Evolutionary conservation across 2,329 filamentous ascomycete species (phyloP).

Genomic region (Beauveria medogensis): DNA sequence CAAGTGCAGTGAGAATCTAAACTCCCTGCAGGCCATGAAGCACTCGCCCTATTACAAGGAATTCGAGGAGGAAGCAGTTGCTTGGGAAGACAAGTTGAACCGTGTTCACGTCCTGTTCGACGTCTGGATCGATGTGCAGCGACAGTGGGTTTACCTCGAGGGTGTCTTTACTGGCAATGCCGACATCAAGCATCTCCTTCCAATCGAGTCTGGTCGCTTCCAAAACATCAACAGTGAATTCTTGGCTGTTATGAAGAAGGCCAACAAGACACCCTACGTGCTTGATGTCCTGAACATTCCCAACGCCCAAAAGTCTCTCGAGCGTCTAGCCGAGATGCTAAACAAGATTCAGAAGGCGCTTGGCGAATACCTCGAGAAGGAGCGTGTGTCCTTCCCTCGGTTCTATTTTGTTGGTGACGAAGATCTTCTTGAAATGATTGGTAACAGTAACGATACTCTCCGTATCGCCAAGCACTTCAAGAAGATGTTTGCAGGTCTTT

Average conservation of each 20-base stretch:
- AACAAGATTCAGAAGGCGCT: constrained; percentile 99
- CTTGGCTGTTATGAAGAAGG: constrained; percentile 98
- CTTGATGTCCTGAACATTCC: constrained; percentile 94
- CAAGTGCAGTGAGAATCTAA: constrained; percentile 96
- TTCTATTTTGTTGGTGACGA: constrained; percentile 99
- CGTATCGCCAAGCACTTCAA: constrained; percentile 98
- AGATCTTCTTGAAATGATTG: constrained; percentile 96
- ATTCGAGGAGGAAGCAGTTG: constrained; percentile 92
- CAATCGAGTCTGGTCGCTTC: constrained; percentile 92
- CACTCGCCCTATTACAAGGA: constrained; percentile 99
- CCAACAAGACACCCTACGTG: constrained; percentile 91
- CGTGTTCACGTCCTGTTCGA: constrained; percentile 96
- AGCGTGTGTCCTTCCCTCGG: constrained; percentile 92
- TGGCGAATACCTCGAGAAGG: constrained; percentile 95
- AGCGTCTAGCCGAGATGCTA: constrained; percentile 89
- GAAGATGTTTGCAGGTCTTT: constrained; percentile 99
- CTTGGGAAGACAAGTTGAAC: constrained; percentile 98
- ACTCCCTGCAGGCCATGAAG: constrained; percentile 96
- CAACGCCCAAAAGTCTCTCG: constrained; percentile 90
- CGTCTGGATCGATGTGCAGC: constrained; percentile 99
- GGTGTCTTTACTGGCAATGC: constrained; percentile 98
- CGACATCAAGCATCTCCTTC: constrained; percentile 95
- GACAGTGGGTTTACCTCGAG: constrained; percentile 98
- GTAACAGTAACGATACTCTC: constrained; percentile 94
- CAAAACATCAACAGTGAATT: constrained; percentile 99